Conservation (phyloP, 495 filamentous ascomycete genomes). For the Tuber magnatum region DNA sequence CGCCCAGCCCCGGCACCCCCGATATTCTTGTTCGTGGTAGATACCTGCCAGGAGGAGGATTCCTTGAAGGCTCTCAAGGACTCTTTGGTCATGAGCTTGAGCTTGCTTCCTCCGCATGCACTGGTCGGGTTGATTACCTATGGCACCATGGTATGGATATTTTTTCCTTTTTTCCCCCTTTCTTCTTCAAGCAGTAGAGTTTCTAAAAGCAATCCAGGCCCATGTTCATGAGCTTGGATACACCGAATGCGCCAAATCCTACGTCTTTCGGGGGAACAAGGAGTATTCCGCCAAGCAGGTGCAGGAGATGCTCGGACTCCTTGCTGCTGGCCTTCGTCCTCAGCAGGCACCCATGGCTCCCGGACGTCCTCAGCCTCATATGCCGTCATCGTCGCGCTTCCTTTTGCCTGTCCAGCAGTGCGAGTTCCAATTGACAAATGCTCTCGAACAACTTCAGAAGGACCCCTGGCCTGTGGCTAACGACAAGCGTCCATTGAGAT, state of each 20-base stretch:
- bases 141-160: slow-evolving; percentile 75
- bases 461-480: slow-evolving; percentile 97
- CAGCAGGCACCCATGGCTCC: slow-evolving; percentile 59
- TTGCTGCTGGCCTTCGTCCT: slow-evolving; percentile 62
- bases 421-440: slow-evolving; percentile 96
- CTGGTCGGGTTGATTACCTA: slow-evolving; percentile 93
- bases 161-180: background rate
- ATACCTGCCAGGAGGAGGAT: slow-evolving; percentile 98
- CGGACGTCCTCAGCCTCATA: slow-evolving; percentile 62
- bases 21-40: slow-evolving; percentile 95
- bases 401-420: slow-evolving; percentile 90
- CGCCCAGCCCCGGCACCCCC: slow-evolving; percentile 88
- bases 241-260: slow-evolving; percentile 97
- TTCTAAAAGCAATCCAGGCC: slow-evolving; percentile 48
- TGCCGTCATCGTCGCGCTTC: slow-evolving; percentile 81
- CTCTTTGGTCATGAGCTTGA: slow-evolving; percentile 94
- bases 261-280: slow-evolving; percentile 96
- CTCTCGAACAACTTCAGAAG: slow-evolving; percentile 91
- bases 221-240: slow-evolving; percentile 99
- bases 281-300: slow-evolving; percentile 96
- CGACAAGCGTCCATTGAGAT: slow-evolving; percentile 84
- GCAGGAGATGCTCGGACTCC: slow-evolving; percentile 93
- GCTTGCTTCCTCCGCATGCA: slow-evolving; percentile 83
- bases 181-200: background rate
- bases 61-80: slow-evolving; percentile 93